Evolutionary conservation across 495 filamentous ascomycete genomes (phyloP).

Genomic region (Lophiostoma macrostomum): DNA sequence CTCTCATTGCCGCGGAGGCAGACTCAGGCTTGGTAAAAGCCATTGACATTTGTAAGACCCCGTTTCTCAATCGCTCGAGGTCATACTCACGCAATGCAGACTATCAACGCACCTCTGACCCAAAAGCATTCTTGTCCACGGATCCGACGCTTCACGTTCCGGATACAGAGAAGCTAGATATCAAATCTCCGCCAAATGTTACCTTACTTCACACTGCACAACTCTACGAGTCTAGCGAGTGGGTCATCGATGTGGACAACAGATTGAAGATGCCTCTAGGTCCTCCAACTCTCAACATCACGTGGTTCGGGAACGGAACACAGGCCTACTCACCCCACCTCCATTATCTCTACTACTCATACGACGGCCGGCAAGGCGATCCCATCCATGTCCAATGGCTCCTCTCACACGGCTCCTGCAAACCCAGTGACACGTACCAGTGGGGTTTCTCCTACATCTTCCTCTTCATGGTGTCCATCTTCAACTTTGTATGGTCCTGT

Average conservation of each 20-base stretch:
- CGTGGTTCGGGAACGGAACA: not conserved
- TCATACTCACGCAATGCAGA: not conserved
- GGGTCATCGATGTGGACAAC: not conserved
- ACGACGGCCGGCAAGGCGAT: not conserved
- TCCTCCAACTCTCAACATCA: slow-evolving; percentile 8
- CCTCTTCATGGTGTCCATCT: slow-evolving; percentile 29
- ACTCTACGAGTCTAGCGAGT: not conserved
- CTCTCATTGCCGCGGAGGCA: not conserved
- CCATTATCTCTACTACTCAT: not conserved
- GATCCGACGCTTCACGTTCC: too few species aligned
- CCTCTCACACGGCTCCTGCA: slow-evolving; percentile 11
- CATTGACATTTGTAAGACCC: slow-evolving; percentile 5
- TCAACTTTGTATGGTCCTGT: slow-evolving; percentile 33
- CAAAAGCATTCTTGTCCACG: too few species aligned
- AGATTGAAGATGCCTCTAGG: not conserved
- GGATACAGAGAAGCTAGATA: too few species aligned
- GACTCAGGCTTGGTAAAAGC: not conserved
- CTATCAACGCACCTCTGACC: not conserved
- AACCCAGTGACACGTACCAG: slow-evolving; percentile 22
- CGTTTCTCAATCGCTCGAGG: not conserved
- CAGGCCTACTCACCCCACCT: not conserved
- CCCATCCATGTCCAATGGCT: slow-evolving; percentile 8
- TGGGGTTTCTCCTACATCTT: slow-evolving; percentile 39
- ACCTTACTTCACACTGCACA: not conserved
- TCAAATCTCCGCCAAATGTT: too few species aligned